Conservation (phyloP, 1,284 basidiomycete genomes). For the Neonothopanus nambi region DNA sequence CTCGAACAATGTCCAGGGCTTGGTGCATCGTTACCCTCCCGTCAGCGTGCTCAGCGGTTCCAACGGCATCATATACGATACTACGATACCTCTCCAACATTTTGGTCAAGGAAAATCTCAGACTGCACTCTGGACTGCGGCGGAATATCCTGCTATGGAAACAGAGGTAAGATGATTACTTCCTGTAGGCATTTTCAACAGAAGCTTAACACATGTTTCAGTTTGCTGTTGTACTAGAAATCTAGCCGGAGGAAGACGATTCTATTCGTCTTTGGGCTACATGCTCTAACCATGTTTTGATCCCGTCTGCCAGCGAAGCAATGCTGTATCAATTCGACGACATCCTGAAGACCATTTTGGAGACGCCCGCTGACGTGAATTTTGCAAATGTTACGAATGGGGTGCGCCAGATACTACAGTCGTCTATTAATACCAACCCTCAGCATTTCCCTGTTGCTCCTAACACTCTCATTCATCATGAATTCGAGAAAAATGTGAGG, state of each 20-base stretch:
- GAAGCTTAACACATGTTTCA: not conserved
- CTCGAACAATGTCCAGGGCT: conserved; percentile 4
- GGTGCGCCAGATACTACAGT: conserved; percentile 4
- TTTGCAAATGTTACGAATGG: not conserved
- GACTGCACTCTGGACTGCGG: conserved; percentile 11
- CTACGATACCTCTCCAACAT: conserved; percentile 13
- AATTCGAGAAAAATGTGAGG: conserved; percentile 11
- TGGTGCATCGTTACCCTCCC: conserved; percentile 12
- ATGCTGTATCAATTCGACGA: conserved; percentile 13
- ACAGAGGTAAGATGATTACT: conserved; percentile 6
- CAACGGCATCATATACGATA: conserved; percentile 15
- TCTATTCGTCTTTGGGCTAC: conserved; percentile 10
- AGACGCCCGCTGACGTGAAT: not conserved
- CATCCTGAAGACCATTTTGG: conserved; percentile 7
- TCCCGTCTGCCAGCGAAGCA: conserved; percentile 9
- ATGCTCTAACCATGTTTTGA: conserved; percentile 11
- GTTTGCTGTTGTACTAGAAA: conserved; percentile 9
- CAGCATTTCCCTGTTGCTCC: not conserved
- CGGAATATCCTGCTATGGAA: conserved; percentile 15
- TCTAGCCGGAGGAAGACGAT: conserved; percentile 13
- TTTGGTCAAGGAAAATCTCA: conserved; percentile 11
- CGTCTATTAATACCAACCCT: conserved; percentile 9
- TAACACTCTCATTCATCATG: conserved; percentile 12
- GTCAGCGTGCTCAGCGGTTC: conserved; percentile 15
- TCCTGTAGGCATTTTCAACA: not conserved